phyloP scores from a whole-genome alignment of 1,284 basidiomycete genomes.

The Pseudozyma tsukubaensis region DNA sequence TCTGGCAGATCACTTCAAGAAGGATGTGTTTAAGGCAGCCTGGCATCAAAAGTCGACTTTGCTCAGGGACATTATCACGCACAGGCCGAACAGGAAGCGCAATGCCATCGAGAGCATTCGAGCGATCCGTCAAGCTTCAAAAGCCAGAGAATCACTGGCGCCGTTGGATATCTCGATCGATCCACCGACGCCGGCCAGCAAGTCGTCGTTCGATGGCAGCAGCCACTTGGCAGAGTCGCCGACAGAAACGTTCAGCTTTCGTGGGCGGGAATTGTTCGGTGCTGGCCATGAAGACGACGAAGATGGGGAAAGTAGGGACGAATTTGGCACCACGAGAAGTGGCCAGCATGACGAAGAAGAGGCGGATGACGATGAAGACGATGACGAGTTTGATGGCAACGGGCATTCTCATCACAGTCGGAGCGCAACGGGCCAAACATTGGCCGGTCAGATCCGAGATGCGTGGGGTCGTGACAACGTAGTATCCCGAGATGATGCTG shows the following conservation, averaged over 20 bases:
- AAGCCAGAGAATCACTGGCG: slow-evolving; percentile 13
- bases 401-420: too few relatives aligned
- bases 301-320: background rate
- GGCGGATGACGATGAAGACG: slow-evolving; percentile 20
- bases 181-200: slow-evolving; percentile 34
- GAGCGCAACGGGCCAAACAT: slow-evolving; percentile 24
- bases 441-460: slow-evolving; percentile 35
- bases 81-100: slow-evolving; percentile 41
- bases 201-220: slow-evolving; percentile 14
- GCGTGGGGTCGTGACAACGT: slow-evolving; percentile 29
- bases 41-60: slow-evolving; percentile 65
- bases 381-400: slow-evolving; percentile 2
- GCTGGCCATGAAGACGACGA: slow-evolving; percentile 10
- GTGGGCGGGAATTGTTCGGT: slow-evolving; percentile 3
- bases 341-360: slow-evolving; percentile 8
- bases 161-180: slow-evolving; percentile 35
- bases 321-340: slow-evolving; percentile 4
- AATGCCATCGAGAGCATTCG: slow-evolving; percentile 46
- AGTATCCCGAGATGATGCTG: background rate
- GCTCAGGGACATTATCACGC: slow-evolving; percentile 61
- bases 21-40: slow-evolving; percentile 64
- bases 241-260: slow-evolving; percentile 31
- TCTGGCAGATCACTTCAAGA: slow-evolving; percentile 62
- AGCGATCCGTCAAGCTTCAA: slow-evolving; percentile 36
- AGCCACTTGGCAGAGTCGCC: slow-evolving; percentile 32